Conservation (phyloP, 805 yeast species). For the Tetrapisispora taiwanensis region DNA sequence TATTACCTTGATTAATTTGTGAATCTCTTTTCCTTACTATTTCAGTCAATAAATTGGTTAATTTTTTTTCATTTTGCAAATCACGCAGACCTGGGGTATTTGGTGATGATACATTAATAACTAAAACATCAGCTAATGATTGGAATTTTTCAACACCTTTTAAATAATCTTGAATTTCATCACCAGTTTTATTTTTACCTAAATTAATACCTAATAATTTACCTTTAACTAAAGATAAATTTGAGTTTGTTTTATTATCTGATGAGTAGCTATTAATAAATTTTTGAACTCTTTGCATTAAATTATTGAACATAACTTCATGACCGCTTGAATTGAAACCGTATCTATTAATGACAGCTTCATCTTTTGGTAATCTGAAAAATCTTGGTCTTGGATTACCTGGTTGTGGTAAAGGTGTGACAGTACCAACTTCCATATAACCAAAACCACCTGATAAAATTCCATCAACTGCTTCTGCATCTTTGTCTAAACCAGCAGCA, state of each 20-base stretch:
- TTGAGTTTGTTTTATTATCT: slow-evolving; percentile 18
- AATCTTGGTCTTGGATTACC: slow-evolving; percentile 93
- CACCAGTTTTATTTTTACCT: slow-evolving; percentile 89
- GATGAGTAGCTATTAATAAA: slow-evolving; percentile 22
- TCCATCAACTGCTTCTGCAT: slow-evolving; percentile 83
- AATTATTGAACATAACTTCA: slow-evolving; percentile 54
- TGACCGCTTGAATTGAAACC: slow-evolving; percentile 94
- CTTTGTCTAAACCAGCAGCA: slow-evolving; percentile 94
- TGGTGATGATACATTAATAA: slow-evolving; percentile 88
- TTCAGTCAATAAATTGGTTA: slow-evolving; percentile 53
- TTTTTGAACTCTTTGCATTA: slow-evolving; percentile 51
- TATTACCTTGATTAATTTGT: slow-evolving; percentile 31
- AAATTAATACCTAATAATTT: slow-evolving; percentile 72
- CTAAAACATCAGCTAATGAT: slow-evolving; percentile 76
- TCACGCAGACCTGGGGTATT: slow-evolving; percentile 92
- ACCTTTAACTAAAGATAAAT: slow-evolving; percentile 47
- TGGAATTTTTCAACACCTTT: slow-evolving; percentile 78
- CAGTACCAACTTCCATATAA: slow-evolving; percentile 86
- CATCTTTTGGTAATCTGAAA: slow-evolving; percentile 74
- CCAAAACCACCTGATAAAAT: slow-evolving; percentile 72
- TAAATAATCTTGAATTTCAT: slow-evolving; percentile 78
- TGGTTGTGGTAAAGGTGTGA: slow-evolving; percentile 87
- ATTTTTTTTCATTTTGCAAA: slow-evolving; percentile 66
- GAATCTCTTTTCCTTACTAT: slow-evolving; percentile 66
- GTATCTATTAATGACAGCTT: slow-evolving; percentile 87